Evolutionary conservation across 1,139 yeast species (phyloP).

Genomic region (Kodamaea arcana): DNA sequence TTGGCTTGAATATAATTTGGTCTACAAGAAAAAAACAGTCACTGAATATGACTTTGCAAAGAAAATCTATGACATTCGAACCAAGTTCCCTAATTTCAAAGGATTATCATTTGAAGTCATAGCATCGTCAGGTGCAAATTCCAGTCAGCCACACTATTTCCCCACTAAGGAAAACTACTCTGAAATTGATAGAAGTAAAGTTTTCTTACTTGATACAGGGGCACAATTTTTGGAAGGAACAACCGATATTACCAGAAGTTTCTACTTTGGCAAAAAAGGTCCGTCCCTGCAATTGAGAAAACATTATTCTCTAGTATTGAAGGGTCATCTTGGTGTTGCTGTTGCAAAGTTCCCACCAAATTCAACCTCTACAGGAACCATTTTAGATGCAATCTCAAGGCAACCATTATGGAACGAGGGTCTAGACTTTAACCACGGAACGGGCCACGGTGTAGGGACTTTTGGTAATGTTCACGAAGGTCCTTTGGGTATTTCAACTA

Average conservation of each 20-base stretch:
- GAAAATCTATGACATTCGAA: constrained; percentile 39
- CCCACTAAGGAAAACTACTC: constrained; percentile 42
- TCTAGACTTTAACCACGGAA: constrained; percentile 52
- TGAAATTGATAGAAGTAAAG: constrained; percentile 36
- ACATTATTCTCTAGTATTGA: constrained; percentile 49
- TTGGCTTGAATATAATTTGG: constrained; percentile 39
- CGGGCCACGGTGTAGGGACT: constrained; percentile 60
- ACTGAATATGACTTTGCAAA: constrained; percentile 44
- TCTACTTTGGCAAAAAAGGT: constrained; percentile 34
- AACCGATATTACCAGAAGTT: constrained; percentile 55
- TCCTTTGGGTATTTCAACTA: constrained; percentile 46
- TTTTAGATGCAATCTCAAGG: constrained; percentile 49
- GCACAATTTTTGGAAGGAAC: constrained; percentile 58
- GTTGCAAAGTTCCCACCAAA: constrained; percentile 47
- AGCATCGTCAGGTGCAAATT: constrained; percentile 52
- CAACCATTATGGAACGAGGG: constrained; percentile 54
- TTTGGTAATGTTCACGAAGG: constrained; percentile 56
- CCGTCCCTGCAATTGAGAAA: constrained; percentile 27
- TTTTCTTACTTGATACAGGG: constrained; percentile 51
- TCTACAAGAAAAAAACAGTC: constrained; percentile 21
- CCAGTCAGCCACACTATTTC: constrained; percentile 53
- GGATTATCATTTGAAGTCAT: constrained; percentile 54
- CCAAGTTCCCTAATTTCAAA: constrained; percentile 42
- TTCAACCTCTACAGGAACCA: constrained; percentile 35
- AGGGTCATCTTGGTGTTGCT: constrained; percentile 54